Percentiles rank a stretch among this genome's conserved stretches.
Evolutionary conservation across 306 rosid species (phyloP).

Genomic region (Fagus sylvatica): DNA sequence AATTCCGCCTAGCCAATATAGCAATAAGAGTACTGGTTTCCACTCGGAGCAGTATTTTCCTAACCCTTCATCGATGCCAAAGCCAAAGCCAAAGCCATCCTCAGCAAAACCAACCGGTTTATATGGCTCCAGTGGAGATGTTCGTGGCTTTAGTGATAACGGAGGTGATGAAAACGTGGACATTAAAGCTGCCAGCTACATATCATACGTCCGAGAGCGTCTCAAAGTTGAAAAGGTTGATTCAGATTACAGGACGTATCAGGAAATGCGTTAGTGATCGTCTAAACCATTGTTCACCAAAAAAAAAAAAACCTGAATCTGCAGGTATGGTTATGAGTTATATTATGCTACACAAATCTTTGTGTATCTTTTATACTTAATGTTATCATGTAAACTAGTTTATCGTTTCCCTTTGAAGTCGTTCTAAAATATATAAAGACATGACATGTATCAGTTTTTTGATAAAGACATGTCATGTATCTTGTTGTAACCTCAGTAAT

Average conservation of each 20-base stretch:
- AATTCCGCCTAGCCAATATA: slow-evolving; percentile 1
- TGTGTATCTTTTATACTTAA: neutral
- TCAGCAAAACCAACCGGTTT: neutral
- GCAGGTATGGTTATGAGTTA: neutral
- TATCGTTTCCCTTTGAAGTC: neutral
- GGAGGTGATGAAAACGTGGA: slow-evolving; percentile 31
- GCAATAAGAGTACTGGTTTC: neutral
- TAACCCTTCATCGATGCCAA: neutral
- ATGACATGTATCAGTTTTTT: no score
- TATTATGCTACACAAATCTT: neutral
- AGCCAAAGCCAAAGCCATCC: neutral
- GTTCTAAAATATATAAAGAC: neutral
- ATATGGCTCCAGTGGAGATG: neutral
- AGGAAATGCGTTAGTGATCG: neutral
- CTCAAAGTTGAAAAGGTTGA: slow-evolving; percentile 20
- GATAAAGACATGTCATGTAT: no score
- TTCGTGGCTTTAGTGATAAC: neutral
- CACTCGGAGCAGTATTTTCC: neutral
- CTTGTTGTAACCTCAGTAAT: no score
- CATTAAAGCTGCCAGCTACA: slow-evolving; percentile 22
- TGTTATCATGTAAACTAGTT: neutral
- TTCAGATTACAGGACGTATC: neutral
- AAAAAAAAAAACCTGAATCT: neutral
- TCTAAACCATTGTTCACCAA: neutral
- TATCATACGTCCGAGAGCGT: slow-evolving; percentile 31